Evolutionary conservation across 306 rosid species (phyloP).

Genomic region (Prunus padus): DNA sequence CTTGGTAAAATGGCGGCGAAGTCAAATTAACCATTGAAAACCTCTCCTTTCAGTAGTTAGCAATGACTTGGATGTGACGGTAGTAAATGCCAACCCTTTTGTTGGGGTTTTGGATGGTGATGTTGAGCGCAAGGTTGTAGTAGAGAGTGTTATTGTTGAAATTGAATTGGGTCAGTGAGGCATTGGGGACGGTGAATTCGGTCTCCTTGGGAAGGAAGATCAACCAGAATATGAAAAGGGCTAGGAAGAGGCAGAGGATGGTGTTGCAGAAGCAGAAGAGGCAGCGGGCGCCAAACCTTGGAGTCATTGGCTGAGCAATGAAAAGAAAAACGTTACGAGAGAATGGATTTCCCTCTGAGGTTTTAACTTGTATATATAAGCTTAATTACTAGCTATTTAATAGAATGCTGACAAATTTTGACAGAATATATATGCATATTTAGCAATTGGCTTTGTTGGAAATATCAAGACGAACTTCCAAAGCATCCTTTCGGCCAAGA

Average conservation of each 20-base stretch:
- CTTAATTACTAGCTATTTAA: neutral
- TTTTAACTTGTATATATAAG: neutral
- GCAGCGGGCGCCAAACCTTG: neutral
- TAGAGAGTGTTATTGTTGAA: constrained; percentile 13
- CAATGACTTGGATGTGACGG: constrained; percentile 43
- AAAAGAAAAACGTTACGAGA: neutral
- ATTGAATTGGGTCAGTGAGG: neutral
- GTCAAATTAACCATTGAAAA: constrained; percentile 10
- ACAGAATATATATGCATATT: neutral
- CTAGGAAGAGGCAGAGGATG: neutral
- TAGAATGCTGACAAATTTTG: neutral
- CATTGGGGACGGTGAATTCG: neutral
- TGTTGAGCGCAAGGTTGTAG: constrained; percentile 23
- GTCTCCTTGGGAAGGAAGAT: neutral
- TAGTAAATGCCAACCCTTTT: constrained; percentile 49
- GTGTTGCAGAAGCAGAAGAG: neutral
- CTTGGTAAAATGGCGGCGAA: constrained; percentile 46
- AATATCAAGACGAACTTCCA: neutral
- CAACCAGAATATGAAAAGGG: neutral
- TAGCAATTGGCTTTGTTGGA: neutral
- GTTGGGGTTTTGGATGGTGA: constrained; percentile 60
- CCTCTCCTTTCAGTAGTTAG: constrained; percentile 33
- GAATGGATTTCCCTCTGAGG: neutral
- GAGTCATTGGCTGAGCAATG: neutral
- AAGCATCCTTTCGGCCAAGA: neutral